Evolutionary conservation across 352 stramenopile genomes (phyloP).

Genomic region (Bremia lactucae): DNA sequence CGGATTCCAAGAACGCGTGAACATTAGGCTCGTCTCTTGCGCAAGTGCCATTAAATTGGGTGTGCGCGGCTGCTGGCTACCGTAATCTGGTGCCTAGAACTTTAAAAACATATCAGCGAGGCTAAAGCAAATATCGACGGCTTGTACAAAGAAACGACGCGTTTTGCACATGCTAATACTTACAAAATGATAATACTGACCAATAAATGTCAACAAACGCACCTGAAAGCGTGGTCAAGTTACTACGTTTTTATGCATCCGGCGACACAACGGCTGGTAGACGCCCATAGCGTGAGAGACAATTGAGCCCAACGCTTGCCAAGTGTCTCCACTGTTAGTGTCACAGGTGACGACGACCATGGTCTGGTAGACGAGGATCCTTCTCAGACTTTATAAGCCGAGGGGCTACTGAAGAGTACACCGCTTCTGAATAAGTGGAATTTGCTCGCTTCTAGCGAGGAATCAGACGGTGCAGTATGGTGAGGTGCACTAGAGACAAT

Average conservation of each 20-base stretch:
- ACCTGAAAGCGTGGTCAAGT: constrained; percentile 29
- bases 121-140: not conserved
- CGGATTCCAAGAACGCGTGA: constrained; percentile 12
- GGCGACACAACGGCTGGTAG: constrained; percentile 53
- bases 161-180: not conserved
- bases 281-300: constrained; percentile 24
- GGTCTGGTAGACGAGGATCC: too few relatives aligned
- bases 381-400: too few relatives aligned
- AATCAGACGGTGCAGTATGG: too few relatives aligned
- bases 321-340: not conserved
- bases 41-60: not conserved
- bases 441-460: too few relatives aligned
- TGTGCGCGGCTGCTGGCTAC: too few relatives aligned
- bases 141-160: not conserved
- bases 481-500: too few relatives aligned
- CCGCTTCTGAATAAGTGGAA: too few relatives aligned
- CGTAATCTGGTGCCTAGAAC: too few relatives aligned
- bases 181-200: constrained; percentile 4
- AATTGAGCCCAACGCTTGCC: constrained; percentile 23
- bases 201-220: constrained; percentile 10
- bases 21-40: constrained; percentile 5
- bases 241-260: constrained; percentile 44
- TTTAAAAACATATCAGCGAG: not conserved
- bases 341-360: too few relatives aligned
- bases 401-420: too few relatives aligned